A percentile compares a stretch with the other conserved stretches of the same genome.
These are phyloP conservation scores for Cordyceps pruinosa DNA, from an alignment of 2,329 filamentous ascomycete genomes.

Conservation along the genomic window DNA sequence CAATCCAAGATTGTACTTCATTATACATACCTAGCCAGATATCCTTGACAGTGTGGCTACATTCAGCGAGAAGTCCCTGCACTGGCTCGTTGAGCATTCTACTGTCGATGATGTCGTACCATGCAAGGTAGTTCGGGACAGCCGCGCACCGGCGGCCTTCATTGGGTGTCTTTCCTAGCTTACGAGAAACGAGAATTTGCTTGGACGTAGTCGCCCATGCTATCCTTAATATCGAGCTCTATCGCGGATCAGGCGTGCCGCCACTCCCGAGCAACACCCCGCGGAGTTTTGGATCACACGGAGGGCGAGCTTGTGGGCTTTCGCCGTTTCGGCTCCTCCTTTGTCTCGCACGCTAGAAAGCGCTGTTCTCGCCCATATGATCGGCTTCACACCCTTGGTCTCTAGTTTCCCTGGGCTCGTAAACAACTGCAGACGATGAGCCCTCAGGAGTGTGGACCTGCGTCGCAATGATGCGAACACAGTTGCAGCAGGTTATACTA, in stretches of 20 bases:
- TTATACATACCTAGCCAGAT: too few relatives aligned
- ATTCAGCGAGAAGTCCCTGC: too few relatives aligned
- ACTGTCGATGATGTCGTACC: too few relatives aligned
- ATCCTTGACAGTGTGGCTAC: too few relatives aligned
- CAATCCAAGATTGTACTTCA: too few relatives aligned
- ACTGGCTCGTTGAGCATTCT: not conserved
- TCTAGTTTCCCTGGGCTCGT: too few relatives aligned
- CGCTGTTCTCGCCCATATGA: not conserved
- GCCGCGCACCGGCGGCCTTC: too few relatives aligned
- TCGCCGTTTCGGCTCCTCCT: not conserved
- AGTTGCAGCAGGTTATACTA: not conserved
- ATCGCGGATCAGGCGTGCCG: not conserved
- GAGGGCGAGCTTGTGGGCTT: not conserved
- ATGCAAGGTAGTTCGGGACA: too few relatives aligned
- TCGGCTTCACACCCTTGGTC: not conserved
- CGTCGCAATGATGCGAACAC: not conserved
- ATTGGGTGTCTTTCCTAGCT: not conserved
- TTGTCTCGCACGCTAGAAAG: not conserved
- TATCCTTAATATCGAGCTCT: not conserved
- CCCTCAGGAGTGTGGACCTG: not conserved
- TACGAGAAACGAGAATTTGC: too few relatives aligned
- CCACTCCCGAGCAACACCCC: not conserved
- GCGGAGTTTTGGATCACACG: not conserved
- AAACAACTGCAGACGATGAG: not conserved
- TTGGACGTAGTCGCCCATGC: not conserved